Evolutionary conservation across 1,284 basidiomycete species (phyloP), one percentile per base, ranked within the genome.

Genomic region (Ustilago esculenta): DNA sequence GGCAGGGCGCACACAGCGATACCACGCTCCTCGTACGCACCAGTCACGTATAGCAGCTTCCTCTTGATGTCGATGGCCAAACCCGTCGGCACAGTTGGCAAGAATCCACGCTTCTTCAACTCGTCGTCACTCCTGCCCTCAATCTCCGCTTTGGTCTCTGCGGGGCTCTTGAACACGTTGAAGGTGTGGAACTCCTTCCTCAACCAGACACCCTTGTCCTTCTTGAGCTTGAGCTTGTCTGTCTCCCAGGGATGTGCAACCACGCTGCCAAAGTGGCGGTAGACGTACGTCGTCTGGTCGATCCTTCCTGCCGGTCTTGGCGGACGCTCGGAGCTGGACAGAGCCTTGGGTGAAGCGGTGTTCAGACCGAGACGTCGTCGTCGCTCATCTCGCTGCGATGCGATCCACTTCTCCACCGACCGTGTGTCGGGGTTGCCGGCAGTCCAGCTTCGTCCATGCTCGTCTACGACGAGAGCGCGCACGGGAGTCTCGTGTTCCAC

Each of bases 11-110:
- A 75, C 20, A 55, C 44, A 15, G 73, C 73, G 17, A 73, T 42
- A 21, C 67, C 73, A 2, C 73, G 39, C 43, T 75, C 73, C 25
- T 75, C 73, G 39, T 71, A 75, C 20, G 71, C 73, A 3, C 71
- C 72, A 21, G 68, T 42, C 5, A 75, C 60, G 27, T 54, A 57
- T 25, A 75, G 35, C 45, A 64, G 36, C 47, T 63, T 59, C 30
- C 45, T 46, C 27, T 55, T 36, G 20, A 57, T 42, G 20, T 73
- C 67, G 15, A 75, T 42, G n/a, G 72, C 73, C 48, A 75, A 18
- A 8, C 67, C 71, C 1, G 73, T 73, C 7, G 71, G 67, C 1
- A 69, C 45, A 4, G 63, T 63, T 3, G 73, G 73, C 42, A 75
- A 36, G 54, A 73, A 75, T 8, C 71, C 71, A 14, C 52, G n/a